Percentiles rank a stretch among this genome's conserved stretches.
phyloP scores from a whole-genome alignment of 805 yeast genomes.

The Suhomyces pyralidae region DNA sequence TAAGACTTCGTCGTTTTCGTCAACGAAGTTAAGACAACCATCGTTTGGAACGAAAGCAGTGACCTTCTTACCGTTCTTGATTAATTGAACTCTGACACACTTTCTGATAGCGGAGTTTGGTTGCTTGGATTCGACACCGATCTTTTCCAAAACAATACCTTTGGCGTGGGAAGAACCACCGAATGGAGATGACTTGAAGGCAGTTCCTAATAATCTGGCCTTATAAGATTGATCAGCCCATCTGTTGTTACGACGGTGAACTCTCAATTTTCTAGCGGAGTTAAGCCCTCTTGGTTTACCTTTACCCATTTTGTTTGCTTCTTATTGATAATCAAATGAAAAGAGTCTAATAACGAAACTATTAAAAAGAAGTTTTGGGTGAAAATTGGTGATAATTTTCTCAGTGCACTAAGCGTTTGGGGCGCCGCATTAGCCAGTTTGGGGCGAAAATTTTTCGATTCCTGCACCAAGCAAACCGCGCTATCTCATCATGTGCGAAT shows the following conservation, averaged over 20 bases:
- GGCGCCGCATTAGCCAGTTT: background rate
- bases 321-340: conserved; percentile 8
- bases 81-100: conserved; percentile 99
- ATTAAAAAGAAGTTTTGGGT: conserved; percentile 6
- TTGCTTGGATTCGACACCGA: conserved; percentile 99
- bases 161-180: conserved; percentile 99
- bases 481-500: background rate
- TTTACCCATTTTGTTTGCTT: conserved; percentile 76
- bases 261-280: conserved; percentile 99
- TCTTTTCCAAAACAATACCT: conserved; percentile 99
- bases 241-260: conserved; percentile 99
- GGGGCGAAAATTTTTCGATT: background rate
- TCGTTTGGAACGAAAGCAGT: conserved; percentile 99
- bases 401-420: background rate
- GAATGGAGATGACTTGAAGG: conserved; percentile 99
- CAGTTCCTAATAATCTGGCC: conserved; percentile 98
- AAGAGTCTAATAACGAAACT: conserved; percentile 5
- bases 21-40: conserved; percentile 99
- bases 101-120: conserved; percentile 99
- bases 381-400: conserved; percentile 8
- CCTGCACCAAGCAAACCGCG: background rate
- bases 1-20: conserved; percentile 99
- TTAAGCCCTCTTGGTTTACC: conserved; percentile 99
- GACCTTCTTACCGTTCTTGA: conserved; percentile 99
- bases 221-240: conserved; percentile 99